Conservation (phyloP, 2,329 filamentous ascomycete genomes). For the Pseudogymnoascus sp. region DNA sequence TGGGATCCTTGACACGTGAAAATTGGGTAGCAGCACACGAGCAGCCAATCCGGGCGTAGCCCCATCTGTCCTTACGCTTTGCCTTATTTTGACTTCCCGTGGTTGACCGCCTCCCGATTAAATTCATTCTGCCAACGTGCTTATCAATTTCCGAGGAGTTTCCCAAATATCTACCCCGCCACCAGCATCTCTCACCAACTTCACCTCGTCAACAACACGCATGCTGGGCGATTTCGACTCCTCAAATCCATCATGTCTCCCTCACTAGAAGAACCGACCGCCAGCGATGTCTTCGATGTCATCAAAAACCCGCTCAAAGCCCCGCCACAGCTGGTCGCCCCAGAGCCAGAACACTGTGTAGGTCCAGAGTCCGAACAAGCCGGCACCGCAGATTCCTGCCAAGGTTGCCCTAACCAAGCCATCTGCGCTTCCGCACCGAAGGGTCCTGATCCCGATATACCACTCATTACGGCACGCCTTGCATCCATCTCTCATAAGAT, state of each 20-base stretch:
- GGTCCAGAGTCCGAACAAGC: slow-evolving; percentile 74
- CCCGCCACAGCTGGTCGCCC: slow-evolving; percentile 80
- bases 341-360: slow-evolving; percentile 94
- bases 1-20: not conserved
- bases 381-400: slow-evolving; percentile 74
- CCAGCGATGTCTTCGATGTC: slow-evolving; percentile 54
- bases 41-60: slow-evolving; percentile 3
- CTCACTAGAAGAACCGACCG: slow-evolving; percentile 62
- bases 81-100: not conserved
- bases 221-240: not conserved
- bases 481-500: slow-evolving; percentile 84
- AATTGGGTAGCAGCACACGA: not conserved
- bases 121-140: not conserved
- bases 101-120: not conserved
- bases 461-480: slow-evolving; percentile 78
- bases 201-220: not conserved
- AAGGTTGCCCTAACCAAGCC: slow-evolving; percentile 88
- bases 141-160: slow-evolving; percentile 11
- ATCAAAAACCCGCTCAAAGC: slow-evolving; percentile 70
- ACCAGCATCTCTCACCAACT: not conserved
- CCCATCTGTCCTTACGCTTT: not conserved
- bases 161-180: slow-evolving; percentile 8
- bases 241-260: slow-evolving; percentile 61
- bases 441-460: slow-evolving; percentile 90
- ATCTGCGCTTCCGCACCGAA: slow-evolving; percentile 94